Conservation (phyloP, 306 rosid species). For the Dryas alaskensis region DNA sequence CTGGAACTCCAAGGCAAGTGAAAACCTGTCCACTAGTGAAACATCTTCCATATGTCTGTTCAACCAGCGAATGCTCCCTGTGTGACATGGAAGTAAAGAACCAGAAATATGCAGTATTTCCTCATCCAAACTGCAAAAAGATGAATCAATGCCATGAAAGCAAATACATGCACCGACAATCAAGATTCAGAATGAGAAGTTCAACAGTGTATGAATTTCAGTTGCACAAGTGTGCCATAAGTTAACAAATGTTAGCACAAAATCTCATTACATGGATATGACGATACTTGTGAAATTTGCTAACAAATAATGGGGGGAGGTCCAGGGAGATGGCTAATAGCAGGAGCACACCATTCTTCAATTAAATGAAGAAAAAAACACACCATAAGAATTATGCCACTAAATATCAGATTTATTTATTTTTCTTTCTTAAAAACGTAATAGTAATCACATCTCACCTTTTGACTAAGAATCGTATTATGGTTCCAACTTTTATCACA, state of each 20-base stretch:
- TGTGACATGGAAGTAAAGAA: slow-evolving; percentile 61
- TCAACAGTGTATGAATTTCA: background rate
- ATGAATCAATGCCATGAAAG: slow-evolving; percentile 19
- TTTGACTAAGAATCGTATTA: slow-evolving; percentile 64
- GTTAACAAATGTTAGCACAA: background rate
- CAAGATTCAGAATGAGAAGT: background rate
- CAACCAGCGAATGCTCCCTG: slow-evolving; percentile 78
- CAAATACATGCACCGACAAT: background rate
- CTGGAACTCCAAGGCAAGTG: slow-evolving; percentile 7
- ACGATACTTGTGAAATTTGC: too few species aligned
- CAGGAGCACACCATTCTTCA: too few species aligned
- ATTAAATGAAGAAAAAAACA: too few species aligned
- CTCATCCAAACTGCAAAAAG: slow-evolving; percentile 68
- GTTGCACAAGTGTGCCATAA: background rate
- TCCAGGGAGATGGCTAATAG: too few species aligned
- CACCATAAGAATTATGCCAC: too few species aligned
- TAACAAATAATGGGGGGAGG: too few species aligned
- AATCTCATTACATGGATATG: background rate
- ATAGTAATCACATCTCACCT: slow-evolving; percentile 49
- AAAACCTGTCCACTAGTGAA: slow-evolving; percentile 45
- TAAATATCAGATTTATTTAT: too few species aligned
- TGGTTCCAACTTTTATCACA: slow-evolving; percentile 73
- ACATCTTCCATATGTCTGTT: slow-evolving; percentile 43
- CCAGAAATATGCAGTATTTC: slow-evolving; percentile 67
- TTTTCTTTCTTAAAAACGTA: background rate